Base-by-base conservation (phyloP, 192 early-diverging fungal species). In the Radiomyces spectabilis region DNA sequence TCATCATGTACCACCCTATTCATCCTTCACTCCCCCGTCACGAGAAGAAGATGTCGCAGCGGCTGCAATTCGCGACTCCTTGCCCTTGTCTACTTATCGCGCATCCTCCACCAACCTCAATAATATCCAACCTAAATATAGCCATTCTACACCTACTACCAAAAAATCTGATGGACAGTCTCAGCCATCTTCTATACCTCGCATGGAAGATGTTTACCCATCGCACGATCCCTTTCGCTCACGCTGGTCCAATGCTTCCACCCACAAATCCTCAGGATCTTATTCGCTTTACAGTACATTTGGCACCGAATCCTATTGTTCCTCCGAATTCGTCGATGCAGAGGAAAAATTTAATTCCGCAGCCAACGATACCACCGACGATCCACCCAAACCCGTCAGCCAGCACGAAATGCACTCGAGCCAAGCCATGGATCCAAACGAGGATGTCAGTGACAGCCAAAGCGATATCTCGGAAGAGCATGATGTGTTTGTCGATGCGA, bases 401-500 rank as follows among this genome's bases (percentile, higher is more conserved):
- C 24, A 48, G 13, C 24, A 48, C 15, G 24, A 29, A 12, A 21
- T 29, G 24, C 46, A 27, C 5, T 13, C 13, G 26, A 48, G 24
- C 24, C 46, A 48, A 31, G 46, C 46, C 8, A 35, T 35, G 33
- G 33, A 35, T 35, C 33, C 33, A 5, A 35, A 35, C 33, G 33
- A 35, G 5, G 16, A 18, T 18, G 42, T 15, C 18, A 9, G n/a
- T 44, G 42, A 44, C 1, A 18, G 21, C 18, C 25, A 48, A 24
- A 31, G 56, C 16, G 59, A 61, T 16, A 42, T 18, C 19, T 59
- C 61, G 0, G 53, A 55, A 27, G 59, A 55, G n/a, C 55, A 58
- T 24, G 51, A 53, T 22, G 51, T 63, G 24, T 69, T 69, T 59
- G 67, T 69, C 2, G 67, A 69, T 58, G 67, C 67, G 1, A 53